Evolutionary conservation across 2,329 filamentous ascomycete species (phyloP), one percentile per base, ranked within the genome.

Genomic region (Coniochaeta sp.): DNA sequence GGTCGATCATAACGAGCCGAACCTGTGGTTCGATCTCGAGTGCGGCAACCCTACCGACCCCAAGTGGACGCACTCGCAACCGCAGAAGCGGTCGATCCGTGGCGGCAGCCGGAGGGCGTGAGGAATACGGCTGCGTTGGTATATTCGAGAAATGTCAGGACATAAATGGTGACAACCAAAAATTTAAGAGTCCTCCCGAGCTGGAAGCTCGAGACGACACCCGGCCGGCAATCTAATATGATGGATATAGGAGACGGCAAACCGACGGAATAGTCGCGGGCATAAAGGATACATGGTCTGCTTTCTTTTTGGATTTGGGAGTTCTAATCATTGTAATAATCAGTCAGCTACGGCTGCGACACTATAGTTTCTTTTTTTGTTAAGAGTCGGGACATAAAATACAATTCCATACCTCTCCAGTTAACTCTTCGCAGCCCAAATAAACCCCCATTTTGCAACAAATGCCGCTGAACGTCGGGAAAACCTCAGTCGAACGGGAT

Each of bases 401-500:
- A 52, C 5, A 30, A 28, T 52, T 52, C 14, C 47, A n/a, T 52
- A 52, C 47, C 47, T 52, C 26, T 30, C n/a, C n/a, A n/a, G n/a
- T n/a, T n/a, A n/a, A n/a, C n/a, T n/a, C n/a, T n/a, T n/a, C n/a
- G n/a, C n/a, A n/a, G n/a, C n/a, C n/a, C n/a, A n/a, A n/a, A n/a
- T n/a, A n/a, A n/a, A n/a, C n/a, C n/a, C n/a, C n/a, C n/a, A n/a
- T n/a, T n/a, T n/a, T n/a, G n/a, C n/a, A n/a, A n/a, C n/a, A n/a
- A n/a, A n/a, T n/a, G n/a, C n/a, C n/a, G n/a, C n/a, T 40, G 38
- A 40, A 40, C 38, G 16, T 17, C 38, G n/a, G n/a, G n/a, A 40
- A 17, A n/a, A 4, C 38, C 16, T 40, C 38, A 99, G 73, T 90
- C 92, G 73, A 96, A 96, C 0, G 91, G 91, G 67, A 96, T 87